These are phyloP conservation scores for Mucor racemosus DNA, from an alignment of 371 early-diverging fungal genomes.

Conservation along the genomic window DNA sequence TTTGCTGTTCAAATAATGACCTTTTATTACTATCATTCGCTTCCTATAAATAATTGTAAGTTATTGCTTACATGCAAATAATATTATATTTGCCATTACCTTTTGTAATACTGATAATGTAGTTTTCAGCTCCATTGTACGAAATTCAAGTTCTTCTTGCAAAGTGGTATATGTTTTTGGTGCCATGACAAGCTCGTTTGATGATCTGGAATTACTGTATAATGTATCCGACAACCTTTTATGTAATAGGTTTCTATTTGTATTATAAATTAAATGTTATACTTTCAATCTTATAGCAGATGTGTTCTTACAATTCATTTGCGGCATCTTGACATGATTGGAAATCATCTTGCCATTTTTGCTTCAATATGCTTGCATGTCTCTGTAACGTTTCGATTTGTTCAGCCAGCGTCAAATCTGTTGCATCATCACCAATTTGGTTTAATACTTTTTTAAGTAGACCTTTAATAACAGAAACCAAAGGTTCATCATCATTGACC, in stretches of 20 bases:
- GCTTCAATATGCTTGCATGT: not conserved
- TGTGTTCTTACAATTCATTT: slow-evolving; percentile 15
- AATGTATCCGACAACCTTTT: slow-evolving; percentile 5
- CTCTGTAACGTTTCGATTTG: not conserved
- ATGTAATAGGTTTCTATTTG: slow-evolving; percentile 10
- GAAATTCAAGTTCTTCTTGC: slow-evolving; percentile 20
- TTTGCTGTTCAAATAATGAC: slow-evolving; percentile 13
- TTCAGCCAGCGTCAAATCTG: not conserved
- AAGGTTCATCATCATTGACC: not conserved
- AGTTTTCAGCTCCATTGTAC: slow-evolving; percentile 11
- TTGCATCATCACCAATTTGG: not conserved
- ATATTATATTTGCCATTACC: not conserved
- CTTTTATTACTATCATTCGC: slow-evolving; percentile 8
- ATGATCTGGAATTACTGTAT: slow-evolving; percentile 7
- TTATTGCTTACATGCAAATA: not conserved
- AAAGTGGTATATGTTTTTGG: slow-evolving; percentile 12
- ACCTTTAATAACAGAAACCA: not conserved
- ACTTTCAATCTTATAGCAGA: too few species aligned
- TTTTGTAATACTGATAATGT: slow-evolving; percentile 13
- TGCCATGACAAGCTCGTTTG: not conserved
- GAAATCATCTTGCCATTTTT: slow-evolving; percentile 18
- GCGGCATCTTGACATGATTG: slow-evolving; percentile 7
- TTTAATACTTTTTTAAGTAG: not conserved
- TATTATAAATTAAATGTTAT: too few species aligned
- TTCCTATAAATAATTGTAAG: not conserved